phyloP scores from a whole-genome alignment of 331 rosid species.

The Ulmus americana region DNA sequence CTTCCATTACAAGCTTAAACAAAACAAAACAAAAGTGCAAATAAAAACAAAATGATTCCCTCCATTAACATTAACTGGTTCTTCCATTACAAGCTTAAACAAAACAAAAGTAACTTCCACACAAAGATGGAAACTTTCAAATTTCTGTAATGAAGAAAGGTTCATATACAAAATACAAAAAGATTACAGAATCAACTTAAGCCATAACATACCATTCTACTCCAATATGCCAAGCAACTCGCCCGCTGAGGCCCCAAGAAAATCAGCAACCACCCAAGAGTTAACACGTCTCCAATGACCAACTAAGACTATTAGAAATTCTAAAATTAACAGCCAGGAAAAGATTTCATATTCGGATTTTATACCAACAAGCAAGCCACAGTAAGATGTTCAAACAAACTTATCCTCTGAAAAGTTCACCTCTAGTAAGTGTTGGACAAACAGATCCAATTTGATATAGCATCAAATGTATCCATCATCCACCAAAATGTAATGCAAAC shows the following conservation, averaged over 20 bases:
- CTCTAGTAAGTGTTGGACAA: conserved; percentile 17
- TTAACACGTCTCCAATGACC: conserved; percentile 31
- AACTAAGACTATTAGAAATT: conserved; percentile 30
- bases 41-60: not conserved
- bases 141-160: conserved; percentile 15
- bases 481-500: not conserved
- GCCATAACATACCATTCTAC: conserved; percentile 23
- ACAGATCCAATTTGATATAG: conserved; percentile 12
- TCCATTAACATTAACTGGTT: conserved; percentile 14
- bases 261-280: conserved; percentile 35
- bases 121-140: conserved; percentile 18
- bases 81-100: conserved; percentile 15
- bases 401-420: conserved; percentile 22
- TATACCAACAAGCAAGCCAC: not conserved
- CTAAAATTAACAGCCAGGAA: conserved; percentile 27
- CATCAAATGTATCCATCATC: not conserved
- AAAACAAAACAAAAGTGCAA: not conserved
- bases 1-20: conserved; percentile 15
- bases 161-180: conserved; percentile 15
- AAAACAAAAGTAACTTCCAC: conserved; percentile 11
- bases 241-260: conserved; percentile 24
- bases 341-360: conserved; percentile 1
- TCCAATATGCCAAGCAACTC: conserved; percentile 27
- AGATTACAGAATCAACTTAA: conserved; percentile 12
- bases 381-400: not conserved